Base-by-base conservation (phyloP, 2,329 filamentous ascomycete species). In the Trichothecium roseum region DNA sequence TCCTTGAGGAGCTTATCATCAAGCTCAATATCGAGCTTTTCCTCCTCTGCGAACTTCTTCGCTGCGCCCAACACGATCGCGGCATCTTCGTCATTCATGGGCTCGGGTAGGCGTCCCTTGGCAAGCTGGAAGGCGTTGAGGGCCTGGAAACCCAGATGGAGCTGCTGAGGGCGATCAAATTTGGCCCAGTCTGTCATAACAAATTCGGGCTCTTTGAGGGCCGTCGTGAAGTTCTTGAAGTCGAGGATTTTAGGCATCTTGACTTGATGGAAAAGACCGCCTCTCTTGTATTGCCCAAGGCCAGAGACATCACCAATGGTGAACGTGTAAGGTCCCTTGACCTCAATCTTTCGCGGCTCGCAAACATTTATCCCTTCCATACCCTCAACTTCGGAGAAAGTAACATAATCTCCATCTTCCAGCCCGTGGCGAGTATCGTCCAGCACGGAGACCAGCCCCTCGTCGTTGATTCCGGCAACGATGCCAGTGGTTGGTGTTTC, bases 251-350 rank as follows among this genome's bases (percentile, higher is more conserved):
- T 94, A 34, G 91, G 91, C 89, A 95, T 95, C 72, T 96, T 98
- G 59, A 96, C 91, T 60, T 98, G 91, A 28, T 84, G 81, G 59
- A 84, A 98, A 40, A 94, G 74, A 41, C 91, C 91, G 32, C 89
- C 89, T 35, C 83, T 75, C 65, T 84, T 68, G 65, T 98, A 98
- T 50, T 84, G 72, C 26, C 91, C 91, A 26, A 95, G 70, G 5
- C 77, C 81, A 17, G 84, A 85, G 8, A 96, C 86, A 55, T 95
- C 86, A 29, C 89, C 91, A 47, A 98, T 95, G 12, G 86, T 91
- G 62, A 98, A 98, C 8, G 88, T 94, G 58, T 96, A 98, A 4
- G 91, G 91, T 1, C 84, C 91, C 64, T 94, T 95, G 34, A 95
- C 87, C 4, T 82, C 85, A 42, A 98, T 76, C 65, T 95, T 94